Evolutionary conservation across 768 basidiomycete genomes (phyloP).

Genomic region (Auricularia heimuer): DNA sequence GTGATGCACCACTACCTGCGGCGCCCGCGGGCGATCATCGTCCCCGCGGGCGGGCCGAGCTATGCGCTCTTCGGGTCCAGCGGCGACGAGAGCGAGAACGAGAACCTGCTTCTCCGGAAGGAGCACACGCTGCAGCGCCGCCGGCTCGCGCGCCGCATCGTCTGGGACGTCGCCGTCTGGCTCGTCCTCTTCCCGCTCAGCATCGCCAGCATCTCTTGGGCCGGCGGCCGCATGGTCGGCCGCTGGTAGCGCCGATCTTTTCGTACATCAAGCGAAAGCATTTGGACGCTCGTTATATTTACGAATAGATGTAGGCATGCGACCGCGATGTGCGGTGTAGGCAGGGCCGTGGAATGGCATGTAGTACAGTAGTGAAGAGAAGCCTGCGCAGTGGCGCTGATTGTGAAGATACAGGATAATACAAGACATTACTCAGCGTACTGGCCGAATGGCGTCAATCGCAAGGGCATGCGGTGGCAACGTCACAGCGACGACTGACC

Average conservation of each 20-base stretch:
- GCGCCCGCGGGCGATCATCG: conserved; percentile 73
- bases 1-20: conserved; percentile 77
- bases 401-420: too few species aligned
- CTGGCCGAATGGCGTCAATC: too few species aligned
- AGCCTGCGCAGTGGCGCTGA: too few species aligned
- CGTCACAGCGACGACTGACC: too few species aligned
- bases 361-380: too few species aligned
- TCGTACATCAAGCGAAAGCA: too few species aligned
- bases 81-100: conserved; percentile 39
- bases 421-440: too few species aligned
- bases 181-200: conserved; percentile 55
- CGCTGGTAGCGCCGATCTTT: conserved; percentile 35
- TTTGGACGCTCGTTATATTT: too few species aligned
- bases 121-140: conserved; percentile 72
- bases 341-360: too few species aligned
- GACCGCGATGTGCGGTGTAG: too few species aligned
- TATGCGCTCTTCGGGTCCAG: conserved; percentile 18
- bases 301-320: too few species aligned
- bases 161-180: conserved; percentile 84
- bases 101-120: conserved; percentile 66
- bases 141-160: conserved; percentile 57
- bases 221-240: conserved; percentile 38
- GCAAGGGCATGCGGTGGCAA: too few species aligned
- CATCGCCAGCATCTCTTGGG: conserved; percentile 47
- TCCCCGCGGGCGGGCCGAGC: conserved; percentile 36